A percentile compares a stretch with the other conserved stretches of the same genome.
phyloP scores from a whole-genome alignment of 176 grass and related monocot genomes.

The Rhynchospora pubera region DNA sequence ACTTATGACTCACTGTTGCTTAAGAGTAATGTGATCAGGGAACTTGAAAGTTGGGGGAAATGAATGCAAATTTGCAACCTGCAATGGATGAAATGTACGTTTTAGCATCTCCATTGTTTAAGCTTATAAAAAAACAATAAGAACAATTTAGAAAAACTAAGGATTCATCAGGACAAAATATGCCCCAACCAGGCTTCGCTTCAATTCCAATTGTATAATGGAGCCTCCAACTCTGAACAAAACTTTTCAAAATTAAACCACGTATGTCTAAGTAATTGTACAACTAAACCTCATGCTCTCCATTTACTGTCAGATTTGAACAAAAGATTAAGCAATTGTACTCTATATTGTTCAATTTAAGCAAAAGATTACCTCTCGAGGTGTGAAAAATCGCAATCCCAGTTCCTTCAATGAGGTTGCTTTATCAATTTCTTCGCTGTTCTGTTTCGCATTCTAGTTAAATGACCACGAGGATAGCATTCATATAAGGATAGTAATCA shows the following conservation, averaged over 20 bases:
- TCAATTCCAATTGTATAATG: neutral
- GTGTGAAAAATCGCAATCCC: constrained; percentile 70
- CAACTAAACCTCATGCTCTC: neutral
- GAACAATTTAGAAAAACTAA: neutral
- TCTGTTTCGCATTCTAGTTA: constrained; percentile 34
- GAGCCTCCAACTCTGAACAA: neutral
- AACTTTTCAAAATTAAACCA: neutral
- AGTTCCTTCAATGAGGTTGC: constrained; percentile 53
- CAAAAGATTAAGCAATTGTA: too few relatives aligned
- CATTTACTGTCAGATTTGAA: neutral
- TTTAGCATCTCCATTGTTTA: neutral
- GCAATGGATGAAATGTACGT: constrained; percentile 28
- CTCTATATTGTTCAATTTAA: neutral
- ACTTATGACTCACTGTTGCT: constrained; percentile 61
- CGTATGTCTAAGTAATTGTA: neutral
- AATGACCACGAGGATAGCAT: neutral
- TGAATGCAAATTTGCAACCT: constrained; percentile 94
- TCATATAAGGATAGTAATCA: constrained; percentile 1
- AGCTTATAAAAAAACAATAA: neutral
- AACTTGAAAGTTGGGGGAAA: constrained; percentile 74
- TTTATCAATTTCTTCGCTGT: constrained; percentile 46
- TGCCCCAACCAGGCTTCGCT: neutral
- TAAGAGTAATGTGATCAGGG: constrained; percentile 49
- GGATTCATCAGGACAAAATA: neutral
- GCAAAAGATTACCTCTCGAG: constrained; percentile 47